Conservation (phyloP, 768 basidiomycete genomes). For the Naematelia encephala region DNA sequence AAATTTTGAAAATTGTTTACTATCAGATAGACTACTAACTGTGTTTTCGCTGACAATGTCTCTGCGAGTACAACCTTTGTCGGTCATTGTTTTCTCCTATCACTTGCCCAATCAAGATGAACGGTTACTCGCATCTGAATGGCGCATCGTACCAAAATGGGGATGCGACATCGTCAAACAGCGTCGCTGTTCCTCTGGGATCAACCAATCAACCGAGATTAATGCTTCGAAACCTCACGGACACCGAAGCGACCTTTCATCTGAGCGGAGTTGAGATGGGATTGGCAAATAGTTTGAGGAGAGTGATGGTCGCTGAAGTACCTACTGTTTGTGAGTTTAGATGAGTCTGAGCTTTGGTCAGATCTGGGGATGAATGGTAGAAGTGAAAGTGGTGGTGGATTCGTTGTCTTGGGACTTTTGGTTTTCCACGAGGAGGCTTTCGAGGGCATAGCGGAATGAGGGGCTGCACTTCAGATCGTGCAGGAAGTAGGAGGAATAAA, state of each 20-base stretch:
- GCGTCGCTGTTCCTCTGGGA: conserved; percentile 31
- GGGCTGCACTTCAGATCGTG: background rate
- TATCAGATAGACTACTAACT: no score
- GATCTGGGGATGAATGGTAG: no score
- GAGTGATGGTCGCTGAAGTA: conserved; percentile 94
- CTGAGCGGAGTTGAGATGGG: conserved; percentile 94
- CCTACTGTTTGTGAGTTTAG: conserved; percentile 90
- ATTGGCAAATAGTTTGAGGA: conserved; percentile 88
- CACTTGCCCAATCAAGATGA: no score
- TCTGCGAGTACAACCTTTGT: no score
- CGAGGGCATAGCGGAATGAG: background rate
- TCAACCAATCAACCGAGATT: conserved; percentile 41
- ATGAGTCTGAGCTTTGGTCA: no score
- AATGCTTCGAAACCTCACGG: conserved; percentile 57
- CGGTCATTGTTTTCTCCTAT: no score
- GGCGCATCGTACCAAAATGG: conserved; percentile 1
- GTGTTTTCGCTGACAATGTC: no score
- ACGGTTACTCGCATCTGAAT: conserved; percentile 17
- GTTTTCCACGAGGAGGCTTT: background rate
- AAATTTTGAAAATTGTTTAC: no score
- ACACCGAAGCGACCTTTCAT: conserved; percentile 83
- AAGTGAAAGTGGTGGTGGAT: background rate
- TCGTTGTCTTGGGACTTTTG: background rate
- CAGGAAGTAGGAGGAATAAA: background rate
- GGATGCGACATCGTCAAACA: background rate